Evolutionary conservation across 2,329 filamentous ascomycete genomes (phyloP), one percentile per base, ranked within the genome.

Genomic region (Fusarium sp.): DNA sequence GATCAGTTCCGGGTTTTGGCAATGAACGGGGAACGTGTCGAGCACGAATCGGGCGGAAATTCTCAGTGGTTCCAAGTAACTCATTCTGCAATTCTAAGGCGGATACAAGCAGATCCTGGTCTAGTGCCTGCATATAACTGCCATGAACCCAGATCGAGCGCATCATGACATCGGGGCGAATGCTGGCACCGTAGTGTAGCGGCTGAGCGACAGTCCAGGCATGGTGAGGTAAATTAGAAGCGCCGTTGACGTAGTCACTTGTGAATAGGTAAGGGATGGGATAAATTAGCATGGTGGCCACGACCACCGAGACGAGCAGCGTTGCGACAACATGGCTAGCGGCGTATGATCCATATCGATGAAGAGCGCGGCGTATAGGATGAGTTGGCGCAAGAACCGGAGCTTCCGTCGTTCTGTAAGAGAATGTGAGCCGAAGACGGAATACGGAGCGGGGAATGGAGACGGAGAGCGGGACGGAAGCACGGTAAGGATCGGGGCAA

Each of bases 141-240:
- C 92, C 92, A 76, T 95, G 92, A 18, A 95, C 87, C 93, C 93
- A 95, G 60, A 93, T 87, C 62, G 93, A 93, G 72, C 92, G 91
- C 89, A 95, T 92, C 60, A 92, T 89, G n/a, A 95, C 89, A 78
- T 95, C 92, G 7, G 91, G 87, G 57, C 84, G 81, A 46, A 84
- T 83, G 30, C 81, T 77, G 7, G 81, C 80, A 58, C 83, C 83
- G 50, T 87, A 87, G 38, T 87, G 81, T 58, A 92, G 83, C 32
- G 90, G 88, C 65, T 89, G 88, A 9, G 91, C 91, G 40, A 91
- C 91, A 30, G 92, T 94, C 93, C 93, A 95, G 73, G 93, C 92
- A 87, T 95, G 91, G 76, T 91, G 90, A 33, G 93, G 92, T 11
- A 94, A 83, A 68, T 90, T 92, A 56, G 91, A 91, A 27, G 90